These are phyloP conservation scores for Naganishia vishniacii DNA, from an alignment of 768 basidiomycete genomes.

Conservation along the genomic window DNA sequence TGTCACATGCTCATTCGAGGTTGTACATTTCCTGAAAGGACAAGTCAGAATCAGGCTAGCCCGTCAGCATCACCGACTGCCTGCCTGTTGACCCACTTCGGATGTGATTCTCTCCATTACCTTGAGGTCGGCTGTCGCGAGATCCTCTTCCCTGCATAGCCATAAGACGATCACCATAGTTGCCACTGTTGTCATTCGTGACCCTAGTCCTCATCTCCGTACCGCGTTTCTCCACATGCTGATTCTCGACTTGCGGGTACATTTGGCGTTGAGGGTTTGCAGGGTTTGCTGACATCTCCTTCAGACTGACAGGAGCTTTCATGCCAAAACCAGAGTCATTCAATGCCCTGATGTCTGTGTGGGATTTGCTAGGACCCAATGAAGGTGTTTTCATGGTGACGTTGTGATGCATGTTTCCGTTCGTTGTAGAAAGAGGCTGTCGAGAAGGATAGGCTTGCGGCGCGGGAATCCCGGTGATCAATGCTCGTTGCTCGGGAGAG, in stretches of 20 bases:
- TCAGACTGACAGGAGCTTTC: not conserved
- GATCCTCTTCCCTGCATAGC: conserved; percentile 4
- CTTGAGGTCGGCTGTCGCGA: not conserved
- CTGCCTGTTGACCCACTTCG: conserved; percentile 1
- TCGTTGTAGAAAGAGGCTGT: not conserved
- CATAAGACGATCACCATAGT: conserved; percentile 9
- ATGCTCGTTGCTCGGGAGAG: conserved; percentile 7
- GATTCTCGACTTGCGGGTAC: not conserved
- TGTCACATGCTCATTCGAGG: conserved; percentile 12
- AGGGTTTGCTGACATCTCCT: not conserved
- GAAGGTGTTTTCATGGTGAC: not conserved
- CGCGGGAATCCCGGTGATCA: not conserved
- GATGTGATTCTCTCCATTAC: not conserved
- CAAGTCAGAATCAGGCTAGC: not conserved
- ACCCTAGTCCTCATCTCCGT: not conserved
- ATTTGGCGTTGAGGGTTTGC: not conserved
- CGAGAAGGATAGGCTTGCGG: not conserved
- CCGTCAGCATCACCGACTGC: no score
- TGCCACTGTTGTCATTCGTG: not conserved
- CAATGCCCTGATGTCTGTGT: not conserved
- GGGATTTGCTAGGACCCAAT: not conserved
- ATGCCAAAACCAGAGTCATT: conserved; percentile 18
- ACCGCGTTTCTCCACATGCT: not conserved
- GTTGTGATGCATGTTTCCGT: not conserved
- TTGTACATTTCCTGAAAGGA: not conserved